Base-by-base conservation (phyloP, 257 asterid genomes). In the Eucommia ulmoides region DNA sequence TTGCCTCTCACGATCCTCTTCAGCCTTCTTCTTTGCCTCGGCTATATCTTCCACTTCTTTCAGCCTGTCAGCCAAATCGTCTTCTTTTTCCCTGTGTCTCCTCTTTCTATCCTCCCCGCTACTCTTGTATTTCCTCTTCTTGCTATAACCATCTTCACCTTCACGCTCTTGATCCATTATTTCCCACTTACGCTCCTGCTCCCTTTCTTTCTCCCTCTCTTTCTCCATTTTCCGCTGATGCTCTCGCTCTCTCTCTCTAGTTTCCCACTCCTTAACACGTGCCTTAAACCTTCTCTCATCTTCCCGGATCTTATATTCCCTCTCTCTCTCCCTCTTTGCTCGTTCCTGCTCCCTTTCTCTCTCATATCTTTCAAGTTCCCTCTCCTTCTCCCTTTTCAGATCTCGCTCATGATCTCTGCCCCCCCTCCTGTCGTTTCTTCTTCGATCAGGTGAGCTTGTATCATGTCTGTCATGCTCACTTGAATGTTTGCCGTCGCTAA, bases 181-280 rank as follows among this genome's bases (percentile, higher is more conserved):
- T 61, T 81, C 93, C 95, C 82, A 78, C 75, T 72, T 83, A 52
- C 96, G 79, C 52, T 77, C 95, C 49, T 79, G 93, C 55, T 83
- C 84, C 81, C 76, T 81, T 41, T 86, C 87, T 69, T 74, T 81
- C 82, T 86, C 99, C 63, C 85, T 79, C 58, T 91, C 99, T 42
- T 84, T 72, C 70, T 91, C 99, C 51, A 82, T 73, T 74, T 86
- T 84, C 63, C 93, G 79, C 92, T 79, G 68, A 51, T 79, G 95
- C 51, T 91, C 95, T 62, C 73, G 79, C 65, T 91, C 97, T 64
- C 85, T 91, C 55, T 91, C 99, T 76, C 88, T 81, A 58, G 79
- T n/a, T 76, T 91, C 99, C 99, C 99, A 86, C 55, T 91, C 97
- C 61, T 91, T 86, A 70, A 86, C 99, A 21, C 89, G 94, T 48